phyloP scores from a whole-genome alignment of 305 asterid genomes.

The Caryopteris hybrid region DNA sequence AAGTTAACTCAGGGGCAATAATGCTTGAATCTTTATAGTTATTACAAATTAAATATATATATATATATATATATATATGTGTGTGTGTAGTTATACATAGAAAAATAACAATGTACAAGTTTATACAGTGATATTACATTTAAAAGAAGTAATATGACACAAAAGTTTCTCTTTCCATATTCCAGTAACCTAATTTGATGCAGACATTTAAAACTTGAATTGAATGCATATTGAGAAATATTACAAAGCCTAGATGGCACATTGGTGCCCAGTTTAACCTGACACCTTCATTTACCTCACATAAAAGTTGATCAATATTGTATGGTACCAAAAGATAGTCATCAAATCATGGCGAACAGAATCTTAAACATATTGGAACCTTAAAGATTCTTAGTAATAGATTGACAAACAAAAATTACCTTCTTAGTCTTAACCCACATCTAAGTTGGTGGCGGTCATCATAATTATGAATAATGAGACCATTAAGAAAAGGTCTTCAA shows the following conservation, averaged over 20 bases:
- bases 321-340: not conserved
- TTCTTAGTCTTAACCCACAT: not conserved
- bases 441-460: not conserved
- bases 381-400: not conserved
- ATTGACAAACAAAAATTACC: not conserved
- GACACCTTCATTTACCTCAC: not conserved
- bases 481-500: no score
- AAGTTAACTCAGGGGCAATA: not conserved
- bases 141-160: not conserved
- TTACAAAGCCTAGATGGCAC: not conserved
- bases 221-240: not conserved
- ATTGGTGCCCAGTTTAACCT: not conserved
- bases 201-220: no score
- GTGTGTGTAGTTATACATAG: no score
- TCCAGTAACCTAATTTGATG: not conserved
- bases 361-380: not conserved
- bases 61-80: no score
- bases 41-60: not conserved
- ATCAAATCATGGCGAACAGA: no score
- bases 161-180: not conserved
- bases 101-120: not conserved
- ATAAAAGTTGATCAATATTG: not conserved
- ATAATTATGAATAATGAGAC: not conserved
- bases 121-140: not conserved
- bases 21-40: conserved; percentile 8